Evolutionary conservation across 257 asterid species (phyloP), one percentile per base, ranked within the genome.

Genomic region (Asclepias syriaca): DNA sequence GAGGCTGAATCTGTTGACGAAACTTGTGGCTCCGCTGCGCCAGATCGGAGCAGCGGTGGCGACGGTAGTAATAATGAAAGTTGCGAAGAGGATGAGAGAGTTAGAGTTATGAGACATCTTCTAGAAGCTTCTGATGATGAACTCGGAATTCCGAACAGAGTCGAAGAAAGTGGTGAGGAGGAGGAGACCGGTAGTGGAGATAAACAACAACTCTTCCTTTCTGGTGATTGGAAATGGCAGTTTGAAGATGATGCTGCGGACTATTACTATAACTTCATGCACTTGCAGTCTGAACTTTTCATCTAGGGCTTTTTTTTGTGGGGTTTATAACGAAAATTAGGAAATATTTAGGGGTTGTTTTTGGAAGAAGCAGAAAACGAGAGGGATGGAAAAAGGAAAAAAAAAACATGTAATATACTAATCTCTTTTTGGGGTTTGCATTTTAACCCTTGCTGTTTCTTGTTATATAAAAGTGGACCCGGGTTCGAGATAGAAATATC

Each of bases 111-210:
- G 85, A 84, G 90, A 75, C 98, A 85, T 68, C 97, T 91, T 32
- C 91, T 91, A 0, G 96, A 91, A 81, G 97, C 97, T 8, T 91
- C 97, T 4, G 97, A 91, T 58, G 97, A 91, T 78, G 97, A 91
- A 78, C 92, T 89, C 4, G 96, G 97, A 22, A 87, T 91, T 50
- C 97, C 96, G 0, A 83, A 72, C 46, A 70, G 72, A 1, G 83
- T 73, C 12, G 85, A 78, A 19, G 85, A 78, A 19, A 68, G 63
- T 27, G 73, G 57, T 45, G 79, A 55, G 48, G 79, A 50, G 54
- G 88, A 79, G 54, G 88, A 79, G 29, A 65, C 61, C 5, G 74
- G 75, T 45, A 77, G 77, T 18, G 77, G 32, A 3, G 84, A 77
- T 45, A 64, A 72, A 9, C n/a, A 61, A 32, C 68, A 6, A n/a